These are phyloP conservation scores for Candida glucosophila DNA, from an alignment of 1,139 yeast genomes.

Conservation along the genomic window DNA sequence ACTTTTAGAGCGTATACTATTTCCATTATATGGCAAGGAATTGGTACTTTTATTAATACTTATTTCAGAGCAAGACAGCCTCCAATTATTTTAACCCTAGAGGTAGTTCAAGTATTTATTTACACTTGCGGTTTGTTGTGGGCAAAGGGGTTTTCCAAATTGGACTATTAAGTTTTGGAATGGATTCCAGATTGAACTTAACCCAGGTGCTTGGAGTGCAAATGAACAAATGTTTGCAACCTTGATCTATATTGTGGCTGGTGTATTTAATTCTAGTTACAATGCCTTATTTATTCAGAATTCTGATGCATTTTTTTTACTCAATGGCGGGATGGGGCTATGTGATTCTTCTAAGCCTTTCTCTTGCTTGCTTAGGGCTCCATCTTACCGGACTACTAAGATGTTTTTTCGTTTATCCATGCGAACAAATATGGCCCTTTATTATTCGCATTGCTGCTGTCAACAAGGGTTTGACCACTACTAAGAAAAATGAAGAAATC, in stretches of 20 bases:
- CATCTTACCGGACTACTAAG: constrained; percentile 54
- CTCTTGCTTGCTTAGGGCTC: constrained; percentile 51
- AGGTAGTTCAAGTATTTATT: constrained; percentile 17
- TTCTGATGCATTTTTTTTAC: constrained; percentile 14
- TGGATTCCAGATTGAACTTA: constrained; percentile 7
- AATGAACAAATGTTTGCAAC: constrained; percentile 24
- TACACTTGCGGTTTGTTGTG: constrained; percentile 15
- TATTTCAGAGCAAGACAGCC: constrained; percentile 54
- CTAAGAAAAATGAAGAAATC: constrained; percentile 30
- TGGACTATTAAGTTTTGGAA: constrained; percentile 7
- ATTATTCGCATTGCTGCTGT: constrained; percentile 44
- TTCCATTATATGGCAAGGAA: constrained; percentile 43
- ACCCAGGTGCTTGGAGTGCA: constrained; percentile 20
- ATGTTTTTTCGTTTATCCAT: constrained; percentile 45
- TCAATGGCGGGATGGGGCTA: constrained; percentile 39
- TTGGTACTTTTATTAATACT: constrained; percentile 50
- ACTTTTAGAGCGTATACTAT: constrained; percentile 47
- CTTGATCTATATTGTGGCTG: constrained; percentile 13
- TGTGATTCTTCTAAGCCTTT: constrained; percentile 23
- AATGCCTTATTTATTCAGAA: constrained; percentile 13
- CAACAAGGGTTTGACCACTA: constrained; percentile 38
- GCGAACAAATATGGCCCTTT: constrained; percentile 46
- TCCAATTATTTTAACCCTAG: constrained; percentile 23
- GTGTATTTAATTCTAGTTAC: constrained; percentile 13
- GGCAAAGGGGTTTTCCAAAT: constrained; percentile 14